Evolutionary conservation across 2,329 filamentous ascomycete genomes (phyloP).

Genomic region (Ambrosiella cleistominuta): DNA sequence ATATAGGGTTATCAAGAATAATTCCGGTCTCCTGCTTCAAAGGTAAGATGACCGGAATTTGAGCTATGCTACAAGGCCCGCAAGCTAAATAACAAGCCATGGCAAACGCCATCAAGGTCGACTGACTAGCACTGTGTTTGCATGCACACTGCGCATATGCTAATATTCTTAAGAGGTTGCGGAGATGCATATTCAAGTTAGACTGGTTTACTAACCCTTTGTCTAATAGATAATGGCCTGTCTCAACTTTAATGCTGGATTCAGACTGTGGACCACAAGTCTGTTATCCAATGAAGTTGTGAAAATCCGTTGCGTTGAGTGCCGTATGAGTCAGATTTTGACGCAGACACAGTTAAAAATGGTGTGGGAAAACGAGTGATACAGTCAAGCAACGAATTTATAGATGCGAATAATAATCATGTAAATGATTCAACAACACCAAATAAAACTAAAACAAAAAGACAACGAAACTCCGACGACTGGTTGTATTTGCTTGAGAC

Average conservation of each 20-base stretch:
- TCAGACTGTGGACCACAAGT: slow-evolving; percentile 3
- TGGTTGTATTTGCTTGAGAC: neutral
- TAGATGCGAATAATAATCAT: neutral
- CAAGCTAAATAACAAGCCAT: neutral
- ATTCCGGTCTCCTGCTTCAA: neutral
- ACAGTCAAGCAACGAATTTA: neutral
- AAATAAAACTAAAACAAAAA: neutral
- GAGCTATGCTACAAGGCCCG: neutral
- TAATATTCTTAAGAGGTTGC: neutral
- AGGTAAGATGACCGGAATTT: neutral
- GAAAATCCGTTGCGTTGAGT: neutral
- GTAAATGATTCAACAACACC: neutral
- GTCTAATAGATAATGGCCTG: neutral
- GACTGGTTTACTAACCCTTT: neutral
- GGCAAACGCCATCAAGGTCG: neutral
- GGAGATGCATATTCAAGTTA: neutral
- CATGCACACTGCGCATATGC: neutral
- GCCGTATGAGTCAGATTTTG: neutral
- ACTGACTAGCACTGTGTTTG: neutral
- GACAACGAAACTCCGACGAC: neutral
- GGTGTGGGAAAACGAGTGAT: neutral
- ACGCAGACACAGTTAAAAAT: neutral
- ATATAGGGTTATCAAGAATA: neutral
- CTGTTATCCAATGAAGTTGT: neutral
- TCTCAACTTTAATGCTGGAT: neutral